Percentiles rank a stretch among this genome's conserved stretches.
phyloP scores from a whole-genome alignment of 306 rosid species.

The Malus asiatica region DNA sequence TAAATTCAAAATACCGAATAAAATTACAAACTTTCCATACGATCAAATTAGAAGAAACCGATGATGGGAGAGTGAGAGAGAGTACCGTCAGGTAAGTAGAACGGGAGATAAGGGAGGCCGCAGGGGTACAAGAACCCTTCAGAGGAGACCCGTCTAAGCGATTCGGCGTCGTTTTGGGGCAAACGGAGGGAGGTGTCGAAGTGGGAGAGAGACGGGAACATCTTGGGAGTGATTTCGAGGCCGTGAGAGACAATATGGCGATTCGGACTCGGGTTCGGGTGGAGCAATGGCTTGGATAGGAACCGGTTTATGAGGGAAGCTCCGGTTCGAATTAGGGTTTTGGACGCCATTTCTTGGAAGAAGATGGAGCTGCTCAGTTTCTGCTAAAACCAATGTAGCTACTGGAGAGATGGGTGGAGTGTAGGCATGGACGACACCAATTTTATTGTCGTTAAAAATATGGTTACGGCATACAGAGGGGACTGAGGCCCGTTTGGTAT shows the following conservation, averaged over 20 bases:
- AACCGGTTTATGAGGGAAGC: slow-evolving; percentile 47
- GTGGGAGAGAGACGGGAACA: slow-evolving; percentile 54
- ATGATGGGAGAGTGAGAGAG: neutral
- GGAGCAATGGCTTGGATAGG: slow-evolving; percentile 32
- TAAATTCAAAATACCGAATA: neutral
- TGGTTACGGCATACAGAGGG: no score
- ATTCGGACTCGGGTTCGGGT: slow-evolving; percentile 17
- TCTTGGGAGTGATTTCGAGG: slow-evolving; percentile 39
- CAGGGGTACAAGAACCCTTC: slow-evolving; percentile 49
- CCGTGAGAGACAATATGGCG: slow-evolving; percentile 19
- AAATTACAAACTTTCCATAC: neutral
- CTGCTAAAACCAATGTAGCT: slow-evolving; percentile 24
- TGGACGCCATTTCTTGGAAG: slow-evolving; percentile 62
- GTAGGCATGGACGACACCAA: neutral
- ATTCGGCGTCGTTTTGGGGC: slow-evolving; percentile 54
- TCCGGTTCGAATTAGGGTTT: slow-evolving; percentile 53
- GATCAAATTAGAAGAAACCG: neutral
- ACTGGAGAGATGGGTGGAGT: neutral
- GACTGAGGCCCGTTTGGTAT: no score
- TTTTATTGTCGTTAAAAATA: neutral
- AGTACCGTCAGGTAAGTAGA: slow-evolving; percentile 83
- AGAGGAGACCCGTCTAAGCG: slow-evolving; percentile 23
- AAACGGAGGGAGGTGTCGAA: slow-evolving; percentile 29
- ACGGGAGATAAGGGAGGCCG: slow-evolving; percentile 67
- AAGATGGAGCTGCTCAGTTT: neutral